Conservation (phyloP, 331 rosid species). For the Dryas integrifolia region DNA sequence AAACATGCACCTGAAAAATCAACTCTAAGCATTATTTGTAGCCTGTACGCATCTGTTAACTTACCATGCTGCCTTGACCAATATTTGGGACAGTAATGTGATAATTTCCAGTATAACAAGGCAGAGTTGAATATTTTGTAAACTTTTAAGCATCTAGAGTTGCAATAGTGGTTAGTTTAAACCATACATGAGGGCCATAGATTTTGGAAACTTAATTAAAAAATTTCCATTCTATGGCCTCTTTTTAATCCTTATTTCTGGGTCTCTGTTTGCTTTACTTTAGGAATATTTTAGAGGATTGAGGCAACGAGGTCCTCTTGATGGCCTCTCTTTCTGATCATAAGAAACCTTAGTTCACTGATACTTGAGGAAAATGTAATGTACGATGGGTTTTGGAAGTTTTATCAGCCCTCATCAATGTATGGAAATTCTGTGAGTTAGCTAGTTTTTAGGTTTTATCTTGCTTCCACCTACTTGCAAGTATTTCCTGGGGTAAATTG, state of each 20-base stretch:
- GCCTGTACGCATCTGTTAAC: not conserved
- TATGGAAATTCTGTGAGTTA: not conserved
- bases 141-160: not conserved
- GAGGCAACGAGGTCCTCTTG: not conserved
- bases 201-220: no score
- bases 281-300: not conserved
- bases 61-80: not conserved
- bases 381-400: not conserved
- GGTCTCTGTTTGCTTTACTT: not conserved
- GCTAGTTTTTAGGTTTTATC: no score
- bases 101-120: not conserved
- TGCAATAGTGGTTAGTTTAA: no score
- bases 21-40: not conserved
- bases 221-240: not conserved
- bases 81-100: not conserved
- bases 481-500: not conserved
- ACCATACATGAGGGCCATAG: no score
- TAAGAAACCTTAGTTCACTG: not conserved
- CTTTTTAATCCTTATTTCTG: not conserved
- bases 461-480: not conserved
- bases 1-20: not conserved
- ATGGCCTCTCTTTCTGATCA: not conserved
- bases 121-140: not conserved
- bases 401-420: not conserved
- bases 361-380: not conserved